These are phyloP conservation scores for Sclerotinia nivalis DNA, from an alignment of 2,329 filamentous ascomycete species.

Conservation along the genomic window DNA sequence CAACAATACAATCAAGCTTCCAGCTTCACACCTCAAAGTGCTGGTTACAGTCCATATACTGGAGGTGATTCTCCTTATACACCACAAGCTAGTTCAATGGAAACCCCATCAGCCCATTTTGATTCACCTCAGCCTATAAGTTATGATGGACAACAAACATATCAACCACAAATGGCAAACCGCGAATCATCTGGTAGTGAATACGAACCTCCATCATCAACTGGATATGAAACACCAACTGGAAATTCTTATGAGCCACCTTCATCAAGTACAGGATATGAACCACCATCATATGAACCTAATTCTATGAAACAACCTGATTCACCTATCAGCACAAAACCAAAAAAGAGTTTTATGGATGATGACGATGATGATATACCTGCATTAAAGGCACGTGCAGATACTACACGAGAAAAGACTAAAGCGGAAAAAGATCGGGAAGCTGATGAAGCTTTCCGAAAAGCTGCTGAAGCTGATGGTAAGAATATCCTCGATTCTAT, in stretches of 20 bases:
- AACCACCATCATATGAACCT: constrained; percentile 56
- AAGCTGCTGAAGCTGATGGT: constrained; percentile 77
- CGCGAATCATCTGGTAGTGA: constrained; percentile 34
- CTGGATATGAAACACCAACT: constrained; percentile 33
- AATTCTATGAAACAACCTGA: constrained; percentile 47
- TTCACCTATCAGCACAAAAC: constrained; percentile 50
- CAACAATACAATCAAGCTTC: constrained; percentile 38
- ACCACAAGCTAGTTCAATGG: neutral
- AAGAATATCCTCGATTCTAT: constrained; percentile 41
- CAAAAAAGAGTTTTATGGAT: constrained; percentile 79
- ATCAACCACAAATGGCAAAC: constrained; percentile 26
- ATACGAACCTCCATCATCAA: constrained; percentile 43
- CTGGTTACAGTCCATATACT: constrained; percentile 30
- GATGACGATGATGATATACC: constrained; percentile 74
- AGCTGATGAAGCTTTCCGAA: constrained; percentile 82
- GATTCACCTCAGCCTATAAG: constrained; percentile 32
- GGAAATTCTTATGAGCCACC: constrained; percentile 35
- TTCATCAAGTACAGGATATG: constrained; percentile 32
- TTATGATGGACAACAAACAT: constrained; percentile 25
- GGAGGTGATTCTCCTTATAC: constrained; percentile 24
- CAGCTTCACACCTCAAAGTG: constrained; percentile 33
- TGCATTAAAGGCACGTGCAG: constrained; percentile 44
- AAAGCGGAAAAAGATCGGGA: constrained; percentile 72
- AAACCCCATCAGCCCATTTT: neutral
- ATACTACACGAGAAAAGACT: constrained; percentile 54